Base-by-base conservation (phyloP, 371 early-diverging fungal species). In the Mucor piriformis region DNA sequence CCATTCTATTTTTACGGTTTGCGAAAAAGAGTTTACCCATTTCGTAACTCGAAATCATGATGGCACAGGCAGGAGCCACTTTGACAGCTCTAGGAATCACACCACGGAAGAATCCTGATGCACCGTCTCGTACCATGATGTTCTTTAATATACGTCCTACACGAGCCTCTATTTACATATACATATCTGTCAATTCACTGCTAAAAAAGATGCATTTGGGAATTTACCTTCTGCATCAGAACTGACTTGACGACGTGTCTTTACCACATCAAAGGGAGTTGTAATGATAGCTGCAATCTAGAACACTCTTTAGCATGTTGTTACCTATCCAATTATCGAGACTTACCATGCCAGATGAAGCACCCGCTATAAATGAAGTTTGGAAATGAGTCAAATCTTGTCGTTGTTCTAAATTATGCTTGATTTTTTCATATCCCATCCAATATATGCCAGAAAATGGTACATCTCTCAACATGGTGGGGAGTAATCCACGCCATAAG, bases 201-300 rank as follows among this genome's bases (percentile, higher is more conserved):
- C 15, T 6, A 33, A 33, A n/a, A 6, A n/a, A 38, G 8, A 18
- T 42, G 18, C 42, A 42, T 8, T 18, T 6, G 18, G 18, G 1
- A 18, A 42, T 8, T 42, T 42, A 42, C 42, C 42, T 62, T 63
- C 61, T 38, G 62, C 46, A 40, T 63, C 65, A 7, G 62, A 63
- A 50, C 76, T 72, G 2, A 91, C 87, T 71, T 94, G 95, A 37
- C 92, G 85, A 23, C 90, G 79, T 6, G 98, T 97, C 71, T 98
- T 98, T 56, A 93, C 90, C 0, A 98, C 97, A 74, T 98, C 98
- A 79, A 98, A 97, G 4, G 98, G 98, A 0, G 90, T 94, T 3
- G 98, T 98, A n/a, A 93, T 18, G 1, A 87, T 74, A 3, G 98
- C 98, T 0, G 98, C 96, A 50, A 95, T 64, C 46, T 46, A n/a